Evolutionary conservation across 2,329 filamentous ascomycete species (phyloP).

Genomic region (Trichoderma endophyticum): DNA sequence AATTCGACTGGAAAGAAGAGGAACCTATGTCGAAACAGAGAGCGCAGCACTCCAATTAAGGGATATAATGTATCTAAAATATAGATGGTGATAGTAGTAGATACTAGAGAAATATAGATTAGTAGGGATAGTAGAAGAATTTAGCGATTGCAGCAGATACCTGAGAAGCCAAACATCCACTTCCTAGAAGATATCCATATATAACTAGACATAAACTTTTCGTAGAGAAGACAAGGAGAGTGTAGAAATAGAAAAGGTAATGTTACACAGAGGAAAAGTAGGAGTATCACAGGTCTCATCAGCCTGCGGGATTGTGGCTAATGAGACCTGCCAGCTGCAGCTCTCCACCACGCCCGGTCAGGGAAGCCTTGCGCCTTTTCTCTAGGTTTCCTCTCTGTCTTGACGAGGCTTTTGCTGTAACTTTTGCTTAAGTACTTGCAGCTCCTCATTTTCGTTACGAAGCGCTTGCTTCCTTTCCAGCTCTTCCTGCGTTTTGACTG

Average conservation of each 20-base stretch:
- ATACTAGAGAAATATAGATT: no score
- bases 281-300: not conserved
- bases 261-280: not conserved
- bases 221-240: constrained; percentile 3
- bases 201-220: no score
- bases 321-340: constrained; percentile 22
- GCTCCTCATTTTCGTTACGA: constrained; percentile 20
- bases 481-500: constrained; percentile 21
- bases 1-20: no score
- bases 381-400: constrained; percentile 18
- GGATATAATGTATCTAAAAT: no score
- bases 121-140: no score
- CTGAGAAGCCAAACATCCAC: no score
- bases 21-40: no score
- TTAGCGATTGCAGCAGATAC: no score
- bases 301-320: constrained; percentile 19
- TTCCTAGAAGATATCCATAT: no score
- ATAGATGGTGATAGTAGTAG: no score
- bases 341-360: constrained; percentile 18
- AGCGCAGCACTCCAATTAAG: no score
- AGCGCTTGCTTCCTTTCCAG: constrained; percentile 20
- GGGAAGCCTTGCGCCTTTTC: constrained; percentile 5
- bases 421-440: constrained; percentile 23
- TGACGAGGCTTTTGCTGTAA: constrained; percentile 21
- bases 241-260: not conserved